Evolutionary conservation across 805 yeast species (phyloP).

Genomic region (Kodamaea laetipori): DNA sequence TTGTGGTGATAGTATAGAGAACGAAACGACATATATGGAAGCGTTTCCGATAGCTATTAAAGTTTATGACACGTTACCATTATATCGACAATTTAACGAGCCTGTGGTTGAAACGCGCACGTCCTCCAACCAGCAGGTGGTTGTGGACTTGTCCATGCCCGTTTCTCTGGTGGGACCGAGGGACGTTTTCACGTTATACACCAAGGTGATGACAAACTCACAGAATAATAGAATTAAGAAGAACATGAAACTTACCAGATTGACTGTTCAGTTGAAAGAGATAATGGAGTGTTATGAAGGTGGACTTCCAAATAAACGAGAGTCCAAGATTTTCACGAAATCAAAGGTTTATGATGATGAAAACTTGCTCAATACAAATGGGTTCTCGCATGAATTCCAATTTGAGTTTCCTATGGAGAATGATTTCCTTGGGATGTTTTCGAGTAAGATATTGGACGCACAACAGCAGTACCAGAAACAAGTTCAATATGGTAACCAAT

Average conservation of each 20-base stretch:
- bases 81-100: slow-evolving; percentile 56
- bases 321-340: slow-evolving; percentile 39
- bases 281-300: slow-evolving; percentile 55
- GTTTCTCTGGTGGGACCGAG: slow-evolving; percentile 60
- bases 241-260: slow-evolving; percentile 43
- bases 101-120: slow-evolving; percentile 45
- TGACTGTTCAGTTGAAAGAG: slow-evolving; percentile 54
- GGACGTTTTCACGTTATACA: slow-evolving; percentile 45
- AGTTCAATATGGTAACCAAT: not conserved
- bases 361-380: slow-evolving; percentile 28
- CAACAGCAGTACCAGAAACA: not conserved
- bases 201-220: slow-evolving; percentile 45
- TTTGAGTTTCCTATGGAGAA: slow-evolving; percentile 37
- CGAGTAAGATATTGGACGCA: slow-evolving; percentile 1
- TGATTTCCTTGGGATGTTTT: slow-evolving; percentile 34
- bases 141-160: slow-evolving; percentile 49
- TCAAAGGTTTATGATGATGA: slow-evolving; percentile 29
- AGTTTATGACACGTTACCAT: slow-evolving; percentile 57
- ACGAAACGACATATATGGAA: slow-evolving; percentile 33
- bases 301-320: slow-evolving; percentile 51
- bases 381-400: slow-evolving; percentile 25
- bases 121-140: slow-evolving; percentile 51
- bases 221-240: slow-evolving; percentile 31
- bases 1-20: slow-evolving; percentile 32
- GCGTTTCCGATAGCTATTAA: slow-evolving; percentile 56